Evolutionary conservation across 2,329 filamentous ascomycete species (phyloP).

Genomic region (Thielaviopsis punctulata): DNA sequence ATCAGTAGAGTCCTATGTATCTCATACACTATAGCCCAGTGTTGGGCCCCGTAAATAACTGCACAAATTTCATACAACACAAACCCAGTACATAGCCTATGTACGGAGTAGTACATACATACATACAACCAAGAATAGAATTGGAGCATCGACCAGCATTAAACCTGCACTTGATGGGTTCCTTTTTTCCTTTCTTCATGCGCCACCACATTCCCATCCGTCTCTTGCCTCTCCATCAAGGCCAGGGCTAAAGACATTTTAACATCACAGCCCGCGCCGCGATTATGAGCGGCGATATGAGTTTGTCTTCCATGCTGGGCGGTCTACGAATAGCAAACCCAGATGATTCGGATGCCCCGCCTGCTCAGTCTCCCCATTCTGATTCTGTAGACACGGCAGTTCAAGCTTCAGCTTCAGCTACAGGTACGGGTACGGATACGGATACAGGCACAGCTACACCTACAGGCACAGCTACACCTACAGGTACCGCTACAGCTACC

Average conservation of each 20-base stretch:
- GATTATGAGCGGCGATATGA: slow-evolving; percentile 78
- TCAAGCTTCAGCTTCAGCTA: slow-evolving; percentile 15
- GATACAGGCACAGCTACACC: too few species aligned
- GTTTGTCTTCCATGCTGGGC: slow-evolving; percentile 79
- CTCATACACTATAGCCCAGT: too few species aligned
- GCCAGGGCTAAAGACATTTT: slow-evolving; percentile 9
- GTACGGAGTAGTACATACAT: too few species aligned
- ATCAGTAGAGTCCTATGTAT: too few species aligned
- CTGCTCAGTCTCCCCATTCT: slow-evolving; percentile 4
- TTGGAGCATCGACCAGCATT: too few species aligned
- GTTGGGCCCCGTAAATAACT: too few species aligned
- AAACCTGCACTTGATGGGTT: neutral
- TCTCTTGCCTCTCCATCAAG: slow-evolving; percentile 8
- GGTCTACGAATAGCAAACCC: slow-evolving; percentile 94
- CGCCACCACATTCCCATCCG: slow-evolving; percentile 3
- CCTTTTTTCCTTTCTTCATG: slow-evolving; percentile 10
- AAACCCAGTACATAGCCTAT: too few species aligned
- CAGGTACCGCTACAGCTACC: slow-evolving; percentile 2
- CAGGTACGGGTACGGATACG: too few species aligned
- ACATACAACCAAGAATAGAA: too few species aligned
- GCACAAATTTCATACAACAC: too few species aligned
- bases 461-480: too few species aligned
- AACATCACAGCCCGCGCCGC: slow-evolving; percentile 4
- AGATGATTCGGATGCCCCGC: slow-evolving; percentile 43
- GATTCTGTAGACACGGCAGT: neutral